Base-by-base conservation (phyloP, 2,329 filamentous ascomycete genomes). In the Phialophora tarda region DNA sequence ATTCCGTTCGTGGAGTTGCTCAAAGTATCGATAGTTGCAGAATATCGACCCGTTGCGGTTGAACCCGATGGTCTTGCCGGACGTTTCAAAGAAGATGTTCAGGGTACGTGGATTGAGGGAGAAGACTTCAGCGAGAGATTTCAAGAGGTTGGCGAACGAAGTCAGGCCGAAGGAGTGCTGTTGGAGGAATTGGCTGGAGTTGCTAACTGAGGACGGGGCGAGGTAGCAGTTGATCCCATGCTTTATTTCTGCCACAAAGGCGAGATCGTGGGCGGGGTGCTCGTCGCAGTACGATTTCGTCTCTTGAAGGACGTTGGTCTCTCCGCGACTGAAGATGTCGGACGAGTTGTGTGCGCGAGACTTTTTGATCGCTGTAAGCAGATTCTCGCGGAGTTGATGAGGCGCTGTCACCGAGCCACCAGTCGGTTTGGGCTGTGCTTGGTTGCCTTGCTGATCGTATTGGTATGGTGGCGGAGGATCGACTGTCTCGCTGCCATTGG, bases 21-120 rank as follows among this genome's bases (percentile, higher is more conserved):
- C 79, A 77, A 93, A 98, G 82, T 92, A 97, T 21, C 91, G 85
- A 70, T 96, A 85, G 75, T 99, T 99, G 83, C 93, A 97, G 81
- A 98, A 99, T 32, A 99, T 86, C 73, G 90, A 92, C 44, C 94
- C 93, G 47, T 85, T 87, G 8, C 86, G 86, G 76, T 99, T 99
- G 83, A 99, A 99, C 0, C 94, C 95, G 69, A 99, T 97, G 0
- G 92, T 93, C 63, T 86, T 87, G 4, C 92, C 91, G 2, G 81
- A 79, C 48, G 89, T 86, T 73, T 97, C 93, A 73, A 93, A 92
- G 80, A 94, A 98, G 59, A 98, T 90, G 76, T 96, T 94, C 64
- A 98, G 77, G 2, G 88, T 88, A 34, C 85, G 82, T 0, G 86
- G 82, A 1, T 86, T 82, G 26, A 98, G 83, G 1, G 86, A 84